Conservation (phyloP, 169 alveolate genomes). For the Plasmodium adleri region DNA sequence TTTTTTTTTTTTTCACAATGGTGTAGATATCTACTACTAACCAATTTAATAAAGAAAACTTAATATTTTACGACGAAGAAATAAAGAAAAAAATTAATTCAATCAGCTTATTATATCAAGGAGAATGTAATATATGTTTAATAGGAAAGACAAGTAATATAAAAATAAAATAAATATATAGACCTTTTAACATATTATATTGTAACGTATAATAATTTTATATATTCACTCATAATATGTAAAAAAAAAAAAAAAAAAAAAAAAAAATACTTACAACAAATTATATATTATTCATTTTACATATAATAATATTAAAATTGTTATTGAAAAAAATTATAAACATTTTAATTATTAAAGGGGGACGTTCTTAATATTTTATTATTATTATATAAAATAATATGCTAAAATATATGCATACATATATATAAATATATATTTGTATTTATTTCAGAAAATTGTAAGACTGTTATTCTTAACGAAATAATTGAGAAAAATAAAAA, state of each 20-base stretch:
- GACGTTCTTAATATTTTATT: no score
- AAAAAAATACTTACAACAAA: background rate
- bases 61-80: conserved; percentile 71
- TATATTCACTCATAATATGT: no score
- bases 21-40: conserved; percentile 13
- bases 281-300: background rate
- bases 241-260: background rate
- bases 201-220: no score
- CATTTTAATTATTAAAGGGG: no score
- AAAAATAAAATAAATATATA: background rate
- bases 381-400: no score
- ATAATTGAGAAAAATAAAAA: conserved; percentile 15
- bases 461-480: conserved; percentile 62
- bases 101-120: conserved; percentile 48
- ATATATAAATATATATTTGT: conserved; percentile 2
- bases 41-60: conserved; percentile 25
- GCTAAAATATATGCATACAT: no score
- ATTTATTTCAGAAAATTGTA: conserved; percentile 52
- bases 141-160: conserved; percentile 57
- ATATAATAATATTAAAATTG: background rate
- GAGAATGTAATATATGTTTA: conserved; percentile 58
- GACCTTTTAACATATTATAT: no score
- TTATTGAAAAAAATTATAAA: no score
- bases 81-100: conserved; percentile 53
- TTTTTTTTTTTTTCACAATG: background rate